Base-by-base conservation (phyloP, 441 rosid species). In the Caryocar brasiliense region DNA sequence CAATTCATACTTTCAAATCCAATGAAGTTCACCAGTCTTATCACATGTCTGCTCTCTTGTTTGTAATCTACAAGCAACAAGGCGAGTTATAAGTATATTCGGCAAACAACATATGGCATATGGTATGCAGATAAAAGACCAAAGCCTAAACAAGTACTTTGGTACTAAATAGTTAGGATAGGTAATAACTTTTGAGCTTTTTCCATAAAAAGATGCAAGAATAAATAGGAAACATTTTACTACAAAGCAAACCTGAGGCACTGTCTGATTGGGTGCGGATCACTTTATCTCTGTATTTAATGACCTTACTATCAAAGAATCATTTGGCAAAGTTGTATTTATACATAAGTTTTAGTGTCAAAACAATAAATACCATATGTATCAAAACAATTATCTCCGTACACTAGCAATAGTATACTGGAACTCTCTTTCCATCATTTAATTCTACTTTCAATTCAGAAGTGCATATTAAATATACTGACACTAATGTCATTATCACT, bases 51-150 rank as follows among this genome's bases (percentile, higher is more conserved):
- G 33, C 22, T 51, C 27, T 11, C 32, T 18, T 10, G n/a, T 9
- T 40, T 41, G 36, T 30, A 19, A 46, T 51, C 74, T 60, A 51
- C 64, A 60, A 19, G 51, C 36, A 59, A 35, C 54, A 56, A 39
- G 1, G 27, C 38, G 45, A 56, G 37, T 21, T 48, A 55, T 54
- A 40, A 61, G 54, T 10, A 41, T n/a, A n/a, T n/a, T n/a, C n/a
- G n/a, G n/a, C n/a, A n/a, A n/a, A n/a, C n/a, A n/a, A n/a, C n/a
- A n/a, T n/a, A n/a, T n/a, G n/a, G n/a, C n/a, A n/a, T n/a, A n/a
- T n/a, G 9, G 14, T 12, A 15, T 30, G 30, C 33, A 29, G 17
- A 8, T 19, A 19, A 26, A 18, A n/a, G 35, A 41, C 23, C 3
- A 5, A 29, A 2, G 24, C 23, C 19, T 36, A 20, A 4, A 18